Evolutionary conservation across 768 basidiomycete genomes (phyloP), one percentile per base, ranked within the genome.

Genomic region (Baorangia bicolor): DNA sequence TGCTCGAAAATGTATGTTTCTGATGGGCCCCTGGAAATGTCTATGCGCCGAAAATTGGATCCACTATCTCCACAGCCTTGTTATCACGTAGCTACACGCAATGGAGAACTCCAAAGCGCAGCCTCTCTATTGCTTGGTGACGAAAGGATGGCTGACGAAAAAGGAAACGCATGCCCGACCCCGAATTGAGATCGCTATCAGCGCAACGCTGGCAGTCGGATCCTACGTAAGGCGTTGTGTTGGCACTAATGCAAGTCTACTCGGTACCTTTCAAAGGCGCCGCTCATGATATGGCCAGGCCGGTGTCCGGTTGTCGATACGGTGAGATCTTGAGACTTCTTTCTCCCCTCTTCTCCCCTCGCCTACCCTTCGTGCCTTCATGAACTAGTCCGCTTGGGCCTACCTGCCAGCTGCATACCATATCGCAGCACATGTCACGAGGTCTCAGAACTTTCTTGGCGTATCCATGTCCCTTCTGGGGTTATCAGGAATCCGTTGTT

Each of bases 241-340:
- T 51, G 34, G 49, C n/a, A n/a, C n/a, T 35, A 20, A 57, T 41
- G 35, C 50, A 31, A 12, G 33, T 49, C n/a, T 43, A 30, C 50
- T 59, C 47, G 57, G 53, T 31, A 50, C 47, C 50, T 63, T 40
- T n/a, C n/a, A n/a, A n/a, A n/a, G n/a, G n/a, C 28, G 44, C 21
- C 14, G 45, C 30, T 28, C 30, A 9, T 31, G 34, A 30, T 38
- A 14, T 21, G 31, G 28, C 27, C 12, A 37, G 21, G 31, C 46
- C 33, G 20, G 46, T 18, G 28, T 33, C 25, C 53, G 34, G 48
- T 2, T 34, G 34, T 35, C 21, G 39, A 31, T 31, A n/a, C n/a
- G n/a, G n/a, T n/a, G n/a, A n/a, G 33, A 51, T 20, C n/a, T n/a
- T n/a, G 33, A 25, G 16, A 11, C 40, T 41, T 62, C 52, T 50